Percentiles rank a stretch among this genome's conserved stretches.
These are phyloP conservation scores for Penicillium frequentans DNA, from an alignment of 2,329 filamentous ascomycete genomes.

Conservation along the genomic window DNA sequence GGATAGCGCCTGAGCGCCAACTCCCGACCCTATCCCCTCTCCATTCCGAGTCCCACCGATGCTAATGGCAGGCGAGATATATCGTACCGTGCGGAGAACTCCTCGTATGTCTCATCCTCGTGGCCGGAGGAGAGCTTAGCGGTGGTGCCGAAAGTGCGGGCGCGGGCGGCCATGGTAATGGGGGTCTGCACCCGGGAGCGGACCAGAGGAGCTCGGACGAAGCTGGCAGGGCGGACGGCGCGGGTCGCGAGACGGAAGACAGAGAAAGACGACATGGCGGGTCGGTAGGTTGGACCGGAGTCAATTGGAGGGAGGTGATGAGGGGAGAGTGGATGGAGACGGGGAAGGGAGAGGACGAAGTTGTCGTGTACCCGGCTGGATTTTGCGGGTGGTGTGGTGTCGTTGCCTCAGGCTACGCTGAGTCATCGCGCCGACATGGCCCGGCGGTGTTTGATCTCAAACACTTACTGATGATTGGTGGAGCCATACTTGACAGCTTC, in stretches of 20 bases:
- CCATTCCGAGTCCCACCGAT: conserved; percentile 7
- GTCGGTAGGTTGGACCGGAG: conserved; percentile 22
- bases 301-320: conserved; percentile 21
- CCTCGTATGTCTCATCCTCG: conserved; percentile 96
- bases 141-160: conserved; percentile 62
- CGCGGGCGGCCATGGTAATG: conserved; percentile 54
- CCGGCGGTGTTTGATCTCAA: conserved; percentile 23
- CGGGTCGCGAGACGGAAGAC: conserved; percentile 72
- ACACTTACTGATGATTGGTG: conserved; percentile 26
- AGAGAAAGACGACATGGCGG: conserved; percentile 64
- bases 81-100: conserved; percentile 92
- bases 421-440: conserved; percentile 23
- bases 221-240: conserved; percentile 57
- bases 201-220: conserved; percentile 65
- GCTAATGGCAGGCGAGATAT: conserved; percentile 25
- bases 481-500: neutral
- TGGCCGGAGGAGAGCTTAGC: conserved; percentile 64
- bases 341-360: conserved; percentile 26
- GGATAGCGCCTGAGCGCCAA: conserved; percentile 14
- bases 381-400: conserved; percentile 41
- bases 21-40: conserved; percentile 10
- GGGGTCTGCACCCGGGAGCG: conserved; percentile 59
- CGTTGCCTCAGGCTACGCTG: conserved; percentile 28
- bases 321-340: conserved; percentile 23
- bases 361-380: conserved; percentile 26